Evolutionary conservation across 306 rosid genomes (phyloP).

Genomic region (Castanea mollissima): DNA sequence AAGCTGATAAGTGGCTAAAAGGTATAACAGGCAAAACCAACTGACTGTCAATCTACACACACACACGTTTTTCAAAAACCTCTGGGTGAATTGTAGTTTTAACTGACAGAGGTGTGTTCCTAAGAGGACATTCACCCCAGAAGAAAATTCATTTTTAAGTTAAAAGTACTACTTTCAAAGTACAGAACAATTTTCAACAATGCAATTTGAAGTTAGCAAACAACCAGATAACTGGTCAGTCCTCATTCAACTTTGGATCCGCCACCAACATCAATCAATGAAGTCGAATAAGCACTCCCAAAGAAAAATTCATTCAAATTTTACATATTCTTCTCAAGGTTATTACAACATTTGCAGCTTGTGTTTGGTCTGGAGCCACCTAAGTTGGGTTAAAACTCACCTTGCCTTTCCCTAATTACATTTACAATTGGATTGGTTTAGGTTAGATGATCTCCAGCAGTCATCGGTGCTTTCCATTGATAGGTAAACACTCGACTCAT

Average conservation of each 20-base stretch:
- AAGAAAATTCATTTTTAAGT: not conserved
- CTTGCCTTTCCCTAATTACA: not conserved
- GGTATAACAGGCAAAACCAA: not conserved
- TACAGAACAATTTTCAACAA: not conserved
- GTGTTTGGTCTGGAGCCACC: not conserved
- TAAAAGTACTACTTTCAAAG: not conserved
- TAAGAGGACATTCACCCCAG: not conserved
- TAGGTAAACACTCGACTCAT: not conserved
- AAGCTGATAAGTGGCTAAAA: conserved; percentile 7
- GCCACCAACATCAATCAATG: not conserved
- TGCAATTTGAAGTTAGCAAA: not conserved
- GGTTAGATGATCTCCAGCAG: not conserved
- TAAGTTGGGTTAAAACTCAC: not conserved
- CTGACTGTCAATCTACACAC: not conserved
- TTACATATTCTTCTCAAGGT: too few relatives aligned
- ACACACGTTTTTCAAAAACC: not conserved
- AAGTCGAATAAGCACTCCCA: not conserved
- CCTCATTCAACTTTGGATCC: not conserved
- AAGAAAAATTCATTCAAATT: not conserved
- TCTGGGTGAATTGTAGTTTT: not conserved
- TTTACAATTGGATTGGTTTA: not conserved
- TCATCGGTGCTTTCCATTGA: not conserved
- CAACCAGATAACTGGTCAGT: not conserved
- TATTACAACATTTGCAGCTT: not conserved
- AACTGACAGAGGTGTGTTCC: not conserved